A percentile compares a stretch with the other conserved stretches of the same genome.
Evolutionary conservation across 257 asterid genomes (phyloP).

Genomic region (Vinca minor): DNA sequence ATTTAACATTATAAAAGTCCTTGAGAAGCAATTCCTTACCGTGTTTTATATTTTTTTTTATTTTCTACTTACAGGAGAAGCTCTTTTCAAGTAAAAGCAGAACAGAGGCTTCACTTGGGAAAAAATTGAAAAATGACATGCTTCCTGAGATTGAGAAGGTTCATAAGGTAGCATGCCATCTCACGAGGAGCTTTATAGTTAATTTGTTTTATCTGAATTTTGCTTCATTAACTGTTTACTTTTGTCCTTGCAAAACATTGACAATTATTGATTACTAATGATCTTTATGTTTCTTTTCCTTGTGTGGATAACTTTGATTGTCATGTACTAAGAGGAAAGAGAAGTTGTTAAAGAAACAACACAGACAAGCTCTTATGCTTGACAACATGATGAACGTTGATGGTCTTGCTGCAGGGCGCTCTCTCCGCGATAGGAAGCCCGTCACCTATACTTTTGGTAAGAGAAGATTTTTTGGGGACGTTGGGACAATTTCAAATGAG

Average conservation of each 20-base stretch:
- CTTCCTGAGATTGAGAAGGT: slow-evolving; percentile 90
- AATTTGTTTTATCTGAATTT: not conserved
- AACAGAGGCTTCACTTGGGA: slow-evolving; percentile 88
- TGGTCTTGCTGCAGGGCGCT: slow-evolving; percentile 67
- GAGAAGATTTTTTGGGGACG: slow-evolving; percentile 6
- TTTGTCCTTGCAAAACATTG: no score
- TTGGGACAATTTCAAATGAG: not conserved
- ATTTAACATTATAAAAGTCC: not conserved
- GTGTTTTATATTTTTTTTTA: slow-evolving; percentile 7
- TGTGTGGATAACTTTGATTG: slow-evolving; percentile 15
- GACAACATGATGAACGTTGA: slow-evolving; percentile 67
- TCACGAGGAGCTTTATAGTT: slow-evolving; percentile 8
- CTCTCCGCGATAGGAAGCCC: slow-evolving; percentile 90
- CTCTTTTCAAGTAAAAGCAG: slow-evolving; percentile 75
- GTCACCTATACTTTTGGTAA: slow-evolving; percentile 91
- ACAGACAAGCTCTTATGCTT: slow-evolving; percentile 89
- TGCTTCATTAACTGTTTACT: not conserved
- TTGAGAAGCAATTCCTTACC: not conserved
- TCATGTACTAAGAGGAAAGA: slow-evolving; percentile 71
- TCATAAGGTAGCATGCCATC: slow-evolving; percentile 59
- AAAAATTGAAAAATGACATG: slow-evolving; percentile 80
- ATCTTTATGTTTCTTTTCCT: not conserved
- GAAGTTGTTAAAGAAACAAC: slow-evolving; percentile 77
- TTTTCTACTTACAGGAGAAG: slow-evolving; percentile 60
- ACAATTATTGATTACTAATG: not conserved